phyloP scores from a whole-genome alignment of 2,329 filamentous ascomycete genomes.

The Diplodia mutila region DNA sequence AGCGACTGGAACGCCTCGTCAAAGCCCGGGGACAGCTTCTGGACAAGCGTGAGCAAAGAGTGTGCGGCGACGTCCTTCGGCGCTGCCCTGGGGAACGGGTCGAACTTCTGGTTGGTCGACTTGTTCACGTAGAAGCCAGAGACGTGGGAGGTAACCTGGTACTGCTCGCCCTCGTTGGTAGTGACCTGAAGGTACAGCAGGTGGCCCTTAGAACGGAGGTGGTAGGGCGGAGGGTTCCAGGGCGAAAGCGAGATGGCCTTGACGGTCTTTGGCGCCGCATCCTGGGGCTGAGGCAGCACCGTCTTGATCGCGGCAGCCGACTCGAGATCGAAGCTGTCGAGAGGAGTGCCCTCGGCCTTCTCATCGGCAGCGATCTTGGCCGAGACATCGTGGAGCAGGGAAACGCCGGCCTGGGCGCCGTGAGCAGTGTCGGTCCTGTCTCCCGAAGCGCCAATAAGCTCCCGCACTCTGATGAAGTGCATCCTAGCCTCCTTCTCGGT shows the following conservation, averaged over 20 bases:
- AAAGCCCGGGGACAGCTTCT: conserved; percentile 82
- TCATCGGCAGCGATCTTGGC: conserved; percentile 62
- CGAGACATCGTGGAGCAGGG: conserved; percentile 84
- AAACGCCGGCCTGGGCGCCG: conserved; percentile 81
- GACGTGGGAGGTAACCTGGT: conserved; percentile 89
- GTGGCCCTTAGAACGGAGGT: conserved; percentile 88
- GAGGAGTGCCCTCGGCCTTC: conserved; percentile 39
- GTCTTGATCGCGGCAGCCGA: conserved; percentile 68
- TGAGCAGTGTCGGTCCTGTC: conserved; percentile 85
- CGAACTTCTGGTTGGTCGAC: conserved; percentile 92
- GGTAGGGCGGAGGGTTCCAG: conserved; percentile 95
- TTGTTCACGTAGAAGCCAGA: conserved; percentile 98
- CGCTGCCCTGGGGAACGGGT: conserved; percentile 77
- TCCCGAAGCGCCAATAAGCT: conserved; percentile 89
- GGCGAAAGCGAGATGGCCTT: conserved; percentile 86
- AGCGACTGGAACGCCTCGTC: conserved; percentile 73
- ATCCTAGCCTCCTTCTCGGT: conserved; percentile 98
- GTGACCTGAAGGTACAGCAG: conserved; percentile 86
- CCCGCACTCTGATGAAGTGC: conserved; percentile 87
- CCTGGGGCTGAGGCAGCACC: conserved; percentile 68
- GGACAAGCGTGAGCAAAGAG: conserved; percentile 81
- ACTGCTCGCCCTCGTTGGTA: conserved; percentile 92
- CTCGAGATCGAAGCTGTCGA: conserved; percentile 78
- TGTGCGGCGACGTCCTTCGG: conserved; percentile 81
- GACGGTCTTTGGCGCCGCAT: conserved; percentile 81